Percentiles rank a stretch among this genome's conserved stretches.
These are phyloP conservation scores for Candida silvatica DNA, from an alignment of 805 yeast genomes.

Conservation along the genomic window DNA sequence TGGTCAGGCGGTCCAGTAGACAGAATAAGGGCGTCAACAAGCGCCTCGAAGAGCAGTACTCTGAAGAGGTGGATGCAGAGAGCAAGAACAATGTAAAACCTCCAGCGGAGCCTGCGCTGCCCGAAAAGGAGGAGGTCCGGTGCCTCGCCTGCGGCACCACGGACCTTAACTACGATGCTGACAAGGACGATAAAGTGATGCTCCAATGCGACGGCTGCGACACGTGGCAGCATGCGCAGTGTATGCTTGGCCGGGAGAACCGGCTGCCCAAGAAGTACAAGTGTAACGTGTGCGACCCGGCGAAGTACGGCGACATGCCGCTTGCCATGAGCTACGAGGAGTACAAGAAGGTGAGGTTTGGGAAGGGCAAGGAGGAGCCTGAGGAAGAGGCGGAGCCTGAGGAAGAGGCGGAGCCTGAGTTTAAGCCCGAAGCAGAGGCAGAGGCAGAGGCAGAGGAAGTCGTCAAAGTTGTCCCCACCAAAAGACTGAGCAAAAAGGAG, in stretches of 20 bases:
- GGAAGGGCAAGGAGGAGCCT: constrained; percentile 4
- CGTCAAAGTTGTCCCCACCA: background rate
- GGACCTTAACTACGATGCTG: constrained; percentile 49
- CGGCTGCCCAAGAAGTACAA: constrained; percentile 38
- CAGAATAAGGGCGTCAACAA: constrained; percentile 7
- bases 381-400: constrained; percentile 11
- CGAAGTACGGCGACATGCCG: constrained; percentile 25
- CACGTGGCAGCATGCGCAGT: constrained; percentile 66
- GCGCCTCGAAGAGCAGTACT: constrained; percentile 5
- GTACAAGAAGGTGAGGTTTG: constrained; percentile 9
- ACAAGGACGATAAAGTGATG: constrained; percentile 43
- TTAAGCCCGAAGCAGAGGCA: constrained; percentile 5
- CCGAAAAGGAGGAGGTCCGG: constrained; percentile 28
- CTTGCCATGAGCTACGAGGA: constrained; percentile 23
- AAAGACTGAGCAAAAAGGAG: constrained; percentile 4
- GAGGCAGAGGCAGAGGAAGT: constrained; percentile 6
- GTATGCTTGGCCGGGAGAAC: constrained; percentile 39
- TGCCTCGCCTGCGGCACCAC: constrained; percentile 58
- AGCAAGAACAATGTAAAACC: constrained; percentile 8
- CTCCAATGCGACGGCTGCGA: constrained; percentile 58
- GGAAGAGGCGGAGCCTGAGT: constrained; percentile 10
- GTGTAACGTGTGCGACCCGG: constrained; percentile 48
- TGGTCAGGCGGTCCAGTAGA: constrained; percentile 3
- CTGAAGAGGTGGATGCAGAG: constrained; percentile 9
- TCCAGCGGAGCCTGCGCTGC: no score